Evolutionary conservation across 306 rosid species (phyloP).

Genomic region (Neltuma alba): DNA sequence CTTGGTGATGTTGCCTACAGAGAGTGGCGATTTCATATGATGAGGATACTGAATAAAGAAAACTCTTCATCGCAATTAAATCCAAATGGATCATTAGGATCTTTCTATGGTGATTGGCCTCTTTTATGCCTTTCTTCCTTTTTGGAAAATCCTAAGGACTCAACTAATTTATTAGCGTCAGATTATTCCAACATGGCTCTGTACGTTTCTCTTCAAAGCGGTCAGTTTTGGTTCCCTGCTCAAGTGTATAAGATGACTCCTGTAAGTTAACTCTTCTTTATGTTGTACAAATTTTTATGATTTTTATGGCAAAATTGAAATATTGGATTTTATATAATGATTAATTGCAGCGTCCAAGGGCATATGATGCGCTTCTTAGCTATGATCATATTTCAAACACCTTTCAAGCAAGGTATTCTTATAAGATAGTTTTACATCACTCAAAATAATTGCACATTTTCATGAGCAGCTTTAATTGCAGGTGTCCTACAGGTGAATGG

Average conservation of each 20-base stretch:
- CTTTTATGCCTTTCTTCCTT: conserved; percentile 32
- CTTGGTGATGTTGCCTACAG: conserved; percentile 43
- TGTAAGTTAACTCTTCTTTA: neutral
- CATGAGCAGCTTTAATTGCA: conserved; percentile 18
- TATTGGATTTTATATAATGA: neutral
- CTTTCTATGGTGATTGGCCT: conserved; percentile 25
- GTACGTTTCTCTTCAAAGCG: conserved; percentile 59
- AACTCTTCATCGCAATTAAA: neutral
- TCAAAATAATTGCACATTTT: neutral
- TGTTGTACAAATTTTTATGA: too few relatives aligned
- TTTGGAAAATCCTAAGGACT: neutral
- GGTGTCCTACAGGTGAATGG: conserved; percentile 52
- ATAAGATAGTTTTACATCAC: neutral
- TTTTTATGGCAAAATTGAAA: neutral
- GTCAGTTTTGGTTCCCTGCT: conserved; percentile 67
- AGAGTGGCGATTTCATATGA: conserved; percentile 47
- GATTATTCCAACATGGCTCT: conserved; percentile 43
- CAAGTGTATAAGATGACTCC: conserved; percentile 43
- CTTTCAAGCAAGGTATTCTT: neutral
- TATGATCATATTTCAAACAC: conserved; percentile 45
- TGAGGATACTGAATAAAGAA: conserved; percentile 22
- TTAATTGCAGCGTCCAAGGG: conserved; percentile 44
- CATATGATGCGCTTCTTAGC: conserved; percentile 54
- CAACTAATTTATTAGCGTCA: conserved; percentile 11
- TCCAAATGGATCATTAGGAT: conserved; percentile 34